Evolutionary conservation across 2,329 filamentous ascomycete species (phyloP).

Genomic region (Monosporascus sp.): DNA sequence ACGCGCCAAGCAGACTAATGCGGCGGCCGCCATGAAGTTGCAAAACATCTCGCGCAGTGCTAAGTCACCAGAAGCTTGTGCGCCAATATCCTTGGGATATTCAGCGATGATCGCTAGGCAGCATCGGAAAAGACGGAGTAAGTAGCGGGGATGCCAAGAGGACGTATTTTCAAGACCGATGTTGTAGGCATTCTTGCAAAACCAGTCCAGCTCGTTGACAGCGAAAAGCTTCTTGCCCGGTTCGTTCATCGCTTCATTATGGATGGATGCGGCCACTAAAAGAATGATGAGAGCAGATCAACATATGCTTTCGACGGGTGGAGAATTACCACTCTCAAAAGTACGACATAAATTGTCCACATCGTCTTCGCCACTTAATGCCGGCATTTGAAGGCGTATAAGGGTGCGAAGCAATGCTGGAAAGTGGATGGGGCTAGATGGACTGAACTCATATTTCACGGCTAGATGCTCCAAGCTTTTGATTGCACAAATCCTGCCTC

Average conservation of each 20-base stretch:
- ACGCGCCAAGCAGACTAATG: conserved; percentile 46
- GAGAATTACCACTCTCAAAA: conserved; percentile 38
- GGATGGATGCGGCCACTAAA: conserved; percentile 36
- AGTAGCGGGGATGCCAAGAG: conserved; percentile 45
- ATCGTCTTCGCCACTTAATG: conserved; percentile 30
- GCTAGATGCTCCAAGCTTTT: conserved; percentile 55
- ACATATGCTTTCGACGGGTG: conserved; percentile 1
- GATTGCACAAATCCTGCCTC: conserved; percentile 56
- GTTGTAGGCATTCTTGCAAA: conserved; percentile 78
- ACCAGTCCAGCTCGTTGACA: conserved; percentile 70
- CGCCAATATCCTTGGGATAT: conserved; percentile 42
- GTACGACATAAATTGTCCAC: conserved; percentile 47
- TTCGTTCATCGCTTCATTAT: conserved; percentile 31
- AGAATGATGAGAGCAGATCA: conserved; percentile 6
- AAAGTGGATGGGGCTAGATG: conserved; percentile 47
- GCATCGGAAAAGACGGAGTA: conserved; percentile 50
- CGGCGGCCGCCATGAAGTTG: conserved; percentile 58
- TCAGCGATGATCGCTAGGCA: conserved; percentile 47
- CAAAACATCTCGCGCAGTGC: conserved; percentile 60
- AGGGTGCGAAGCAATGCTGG: conserved; percentile 60
- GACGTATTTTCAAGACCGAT: conserved; percentile 58
- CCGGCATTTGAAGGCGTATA: conserved; percentile 42
- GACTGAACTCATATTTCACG: conserved; percentile 44
- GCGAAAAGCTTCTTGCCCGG: conserved; percentile 49
- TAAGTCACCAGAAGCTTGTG: conserved; percentile 40